Evolutionary conservation across 2,329 filamentous ascomycete species (phyloP).

Genomic region (Epichloe festucae): DNA sequence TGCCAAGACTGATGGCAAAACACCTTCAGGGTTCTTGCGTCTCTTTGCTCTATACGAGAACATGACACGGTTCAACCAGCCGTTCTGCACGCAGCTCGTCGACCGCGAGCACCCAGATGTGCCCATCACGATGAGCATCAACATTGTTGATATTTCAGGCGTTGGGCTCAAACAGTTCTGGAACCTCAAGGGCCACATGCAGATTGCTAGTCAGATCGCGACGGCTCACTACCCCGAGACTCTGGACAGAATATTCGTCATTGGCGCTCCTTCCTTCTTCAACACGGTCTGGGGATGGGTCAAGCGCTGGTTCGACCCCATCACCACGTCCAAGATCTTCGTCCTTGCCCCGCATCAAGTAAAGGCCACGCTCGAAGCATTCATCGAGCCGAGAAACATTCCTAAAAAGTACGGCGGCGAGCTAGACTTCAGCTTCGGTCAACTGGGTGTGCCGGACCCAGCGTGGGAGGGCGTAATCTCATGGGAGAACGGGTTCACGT

Average conservation of each 20-base stretch:
- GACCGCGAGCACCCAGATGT: conserved; percentile 61
- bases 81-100: conserved; percentile 63
- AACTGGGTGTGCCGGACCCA: conserved; percentile 60
- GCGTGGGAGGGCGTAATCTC: conserved; percentile 33
- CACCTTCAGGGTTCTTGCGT: conserved; percentile 63
- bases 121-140: conserved; percentile 86
- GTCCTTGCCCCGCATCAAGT: conserved; percentile 67
- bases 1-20: conserved; percentile 52
- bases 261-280: conserved; percentile 84
- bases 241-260: conserved; percentile 54
- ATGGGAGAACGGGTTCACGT: conserved; percentile 39
- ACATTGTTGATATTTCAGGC: conserved; percentile 84
- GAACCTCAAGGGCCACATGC: conserved; percentile 90
- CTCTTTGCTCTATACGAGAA: conserved; percentile 93
- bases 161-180: conserved; percentile 90
- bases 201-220: conserved; percentile 74
- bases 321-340: conserved; percentile 92
- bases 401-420: conserved; percentile 83
- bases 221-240: conserved; percentile 95
- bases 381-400: conserved; percentile 72
- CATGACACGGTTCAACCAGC: conserved; percentile 74
- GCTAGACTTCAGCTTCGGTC: conserved; percentile 70
- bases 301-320: conserved; percentile 90
- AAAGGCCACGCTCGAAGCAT: conserved; percentile 60
- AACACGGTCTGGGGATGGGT: conserved; percentile 90